phyloP scores from a whole-genome alignment of 2,329 filamentous ascomycete species.

The Malbranchea cinnamomea region DNA sequence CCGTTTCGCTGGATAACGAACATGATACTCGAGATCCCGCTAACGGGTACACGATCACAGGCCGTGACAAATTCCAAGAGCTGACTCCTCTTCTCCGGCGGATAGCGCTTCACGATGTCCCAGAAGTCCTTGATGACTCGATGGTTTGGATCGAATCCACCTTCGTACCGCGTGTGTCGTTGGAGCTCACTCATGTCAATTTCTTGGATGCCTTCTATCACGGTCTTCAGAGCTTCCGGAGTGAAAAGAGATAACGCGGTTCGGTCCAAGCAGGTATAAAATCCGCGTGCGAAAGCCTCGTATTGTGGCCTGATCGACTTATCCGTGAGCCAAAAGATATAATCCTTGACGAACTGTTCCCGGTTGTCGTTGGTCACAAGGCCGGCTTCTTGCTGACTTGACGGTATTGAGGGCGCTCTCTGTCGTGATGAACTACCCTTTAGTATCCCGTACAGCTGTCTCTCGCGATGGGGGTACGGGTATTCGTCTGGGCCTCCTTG shows the following conservation, averaged over 20 bases:
- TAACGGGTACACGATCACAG: conserved; percentile 76
- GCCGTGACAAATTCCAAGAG: conserved; percentile 92
- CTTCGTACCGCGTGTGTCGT: conserved; percentile 58
- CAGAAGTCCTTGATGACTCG: conserved; percentile 68
- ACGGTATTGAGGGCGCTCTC: conserved; percentile 15
- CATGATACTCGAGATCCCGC: conserved; percentile 64
- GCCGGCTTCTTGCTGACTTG: conserved; percentile 38
- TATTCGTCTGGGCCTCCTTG: conserved; percentile 7
- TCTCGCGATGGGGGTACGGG: conserved; percentile 4
- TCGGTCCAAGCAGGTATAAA: conserved; percentile 56
- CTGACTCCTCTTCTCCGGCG: conserved; percentile 52
- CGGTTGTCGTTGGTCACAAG: conserved; percentile 74
- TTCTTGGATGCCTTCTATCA: conserved; percentile 70
- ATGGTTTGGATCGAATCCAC: conserved; percentile 57
- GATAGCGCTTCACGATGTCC: conserved; percentile 54
- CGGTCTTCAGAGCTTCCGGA: conserved; percentile 52
- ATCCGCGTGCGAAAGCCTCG: conserved; percentile 66
- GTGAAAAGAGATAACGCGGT: conserved; percentile 60
- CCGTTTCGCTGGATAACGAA: conserved; percentile 74
- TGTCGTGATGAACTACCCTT: conserved; percentile 15
- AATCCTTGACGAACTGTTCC: conserved; percentile 64
- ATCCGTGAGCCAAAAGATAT: conserved; percentile 69
- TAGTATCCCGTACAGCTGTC: conserved; percentile 10
- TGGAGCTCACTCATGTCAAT: conserved; percentile 66
- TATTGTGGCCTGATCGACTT: conserved; percentile 64